Base-by-base conservation (phyloP, 2,329 filamentous ascomycete species). In the Trichophyton rubrum region DNA sequence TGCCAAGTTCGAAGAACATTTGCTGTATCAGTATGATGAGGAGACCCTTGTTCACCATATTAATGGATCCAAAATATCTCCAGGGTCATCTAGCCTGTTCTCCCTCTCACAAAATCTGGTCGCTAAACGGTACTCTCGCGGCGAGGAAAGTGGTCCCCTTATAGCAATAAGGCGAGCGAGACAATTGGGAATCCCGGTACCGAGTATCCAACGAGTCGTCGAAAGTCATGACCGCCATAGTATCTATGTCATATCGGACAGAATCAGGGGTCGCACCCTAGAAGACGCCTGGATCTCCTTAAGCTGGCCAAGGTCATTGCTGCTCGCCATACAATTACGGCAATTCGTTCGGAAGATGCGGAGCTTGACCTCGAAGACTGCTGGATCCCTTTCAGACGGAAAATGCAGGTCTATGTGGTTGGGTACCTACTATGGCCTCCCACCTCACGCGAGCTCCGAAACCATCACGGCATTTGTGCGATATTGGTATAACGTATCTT, bases 401-500 rank as follows among this genome's bases (percentile, higher is more conserved):
- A 41, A 57, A 59, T 62, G 61, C 57, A 61, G 45, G 45, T 62
- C 60, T 11, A 66, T 67, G 60, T 69, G 61, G 61, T 64, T 69
- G 30, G 66, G 67, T 20, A 64, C 66, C 63, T 62, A 63, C 47
- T 67, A 62, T 59, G 60, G 64, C 1, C 59, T 68, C 15, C 67
- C 64, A 9, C 57, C 60, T 11, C 53, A 62, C 15, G 65, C 65
- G 20, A 61, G 59, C 27, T 58, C 62, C 6, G 43, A 35, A 49
- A 62, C 66, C 7, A 49, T 68, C 33, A 53, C 62, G 7, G 38
- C 60, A 22, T 69, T 66, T 61, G 38, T 67, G 38, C 56, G 58
- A 15, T 68, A 67, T 41, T 67, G 67, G 64, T 56, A 45, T n/a
- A 66, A 66, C 47, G 67, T 38, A 13, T 67, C 35, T 65, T 55